These are phyloP conservation scores for Dimargaris verticillata DNA, from an alignment of 192 early-diverging fungal species.

Conservation along the genomic window DNA sequence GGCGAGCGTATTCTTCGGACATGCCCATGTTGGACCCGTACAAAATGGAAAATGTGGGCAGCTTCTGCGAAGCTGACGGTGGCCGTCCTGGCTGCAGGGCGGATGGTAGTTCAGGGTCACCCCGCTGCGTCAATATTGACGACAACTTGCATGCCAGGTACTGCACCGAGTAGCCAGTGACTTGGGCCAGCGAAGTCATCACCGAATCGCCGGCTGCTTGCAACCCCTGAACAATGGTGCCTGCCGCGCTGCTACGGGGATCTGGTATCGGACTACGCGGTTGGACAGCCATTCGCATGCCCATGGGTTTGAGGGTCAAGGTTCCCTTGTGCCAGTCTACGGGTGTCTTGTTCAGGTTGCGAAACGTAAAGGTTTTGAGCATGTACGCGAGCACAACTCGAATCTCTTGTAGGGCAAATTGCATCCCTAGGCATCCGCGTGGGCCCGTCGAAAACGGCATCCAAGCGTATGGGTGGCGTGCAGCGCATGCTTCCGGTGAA, in stretches of 20 bases:
- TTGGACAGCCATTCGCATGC: slow-evolving; percentile 18
- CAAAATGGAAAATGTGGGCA: slow-evolving; percentile 26
- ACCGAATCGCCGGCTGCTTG: background rate
- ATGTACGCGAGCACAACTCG: slow-evolving; percentile 34
- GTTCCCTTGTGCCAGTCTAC: slow-evolving; percentile 15
- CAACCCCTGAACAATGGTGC: background rate
- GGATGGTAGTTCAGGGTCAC: too few relatives aligned
- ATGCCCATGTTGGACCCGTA: slow-evolving; percentile 40
- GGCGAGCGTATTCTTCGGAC: slow-evolving; percentile 30
- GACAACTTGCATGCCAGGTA: slow-evolving; percentile 1
- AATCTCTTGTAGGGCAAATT: slow-evolving; percentile 39
- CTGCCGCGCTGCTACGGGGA: background rate
- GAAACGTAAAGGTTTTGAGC: slow-evolving; percentile 27
- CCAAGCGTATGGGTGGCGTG: slow-evolving; percentile 31
- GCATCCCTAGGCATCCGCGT: slow-evolving; percentile 38
- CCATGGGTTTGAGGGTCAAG: slow-evolving; percentile 19
- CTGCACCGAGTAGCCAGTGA: background rate
- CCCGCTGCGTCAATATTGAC: background rate
- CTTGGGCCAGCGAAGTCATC: background rate
- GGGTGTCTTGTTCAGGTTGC: slow-evolving; percentile 14
- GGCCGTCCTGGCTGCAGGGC: background rate
- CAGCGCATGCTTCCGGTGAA: slow-evolving; percentile 29
- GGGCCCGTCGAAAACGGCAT: slow-evolving; percentile 31
- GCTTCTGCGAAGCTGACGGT: background rate
- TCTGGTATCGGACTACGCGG: slow-evolving; percentile 8